A percentile compares a stretch with the other conserved stretches of the same genome.
These are phyloP conservation scores for Penicillium cataractarum DNA, from an alignment of 495 filamentous ascomycete genomes.

Conservation along the genomic window DNA sequence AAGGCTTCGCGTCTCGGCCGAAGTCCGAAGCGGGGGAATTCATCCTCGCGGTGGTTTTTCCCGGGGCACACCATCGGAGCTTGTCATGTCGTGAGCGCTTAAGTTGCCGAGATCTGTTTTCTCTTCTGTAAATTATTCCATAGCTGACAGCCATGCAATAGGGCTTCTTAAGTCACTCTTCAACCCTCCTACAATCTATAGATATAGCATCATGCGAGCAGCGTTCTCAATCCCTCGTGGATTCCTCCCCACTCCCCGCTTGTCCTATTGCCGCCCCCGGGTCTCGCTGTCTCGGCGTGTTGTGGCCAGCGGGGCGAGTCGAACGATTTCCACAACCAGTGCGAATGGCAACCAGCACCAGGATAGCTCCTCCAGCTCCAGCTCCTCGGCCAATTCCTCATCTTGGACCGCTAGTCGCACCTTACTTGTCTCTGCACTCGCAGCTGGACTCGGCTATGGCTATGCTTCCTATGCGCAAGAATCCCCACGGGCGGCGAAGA, in stretches of 20 bases:
- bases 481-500: conserved; percentile 14
- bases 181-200: not conserved
- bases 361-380: conserved; percentile 17
- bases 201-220: conserved; percentile 28
- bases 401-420: conserved; percentile 40
- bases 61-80: conserved; percentile 22
- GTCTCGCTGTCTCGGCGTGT: conserved; percentile 16
- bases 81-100: conserved; percentile 13
- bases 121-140: not conserved
- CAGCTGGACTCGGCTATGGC: conserved; percentile 43
- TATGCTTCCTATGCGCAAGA: conserved; percentile 30
- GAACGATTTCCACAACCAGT: conserved; percentile 19
- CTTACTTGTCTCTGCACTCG: conserved; percentile 38
- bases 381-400: conserved; percentile 17
- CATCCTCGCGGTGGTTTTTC: conserved; percentile 20
- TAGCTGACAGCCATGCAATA: conserved; percentile 6
- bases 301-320: conserved; percentile 25
- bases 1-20: conserved; percentile 31
- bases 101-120: not conserved
- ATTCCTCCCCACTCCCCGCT: conserved; percentile 35
- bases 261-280: conserved; percentile 27
- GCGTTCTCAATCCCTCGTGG: conserved; percentile 28
- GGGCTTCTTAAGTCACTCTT: not conserved
- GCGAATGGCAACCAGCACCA: conserved; percentile 8
- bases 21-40: conserved; percentile 31